Base-by-base conservation (phyloP, 2,329 filamentous ascomycete species). In the Botryotinia globosa region DNA sequence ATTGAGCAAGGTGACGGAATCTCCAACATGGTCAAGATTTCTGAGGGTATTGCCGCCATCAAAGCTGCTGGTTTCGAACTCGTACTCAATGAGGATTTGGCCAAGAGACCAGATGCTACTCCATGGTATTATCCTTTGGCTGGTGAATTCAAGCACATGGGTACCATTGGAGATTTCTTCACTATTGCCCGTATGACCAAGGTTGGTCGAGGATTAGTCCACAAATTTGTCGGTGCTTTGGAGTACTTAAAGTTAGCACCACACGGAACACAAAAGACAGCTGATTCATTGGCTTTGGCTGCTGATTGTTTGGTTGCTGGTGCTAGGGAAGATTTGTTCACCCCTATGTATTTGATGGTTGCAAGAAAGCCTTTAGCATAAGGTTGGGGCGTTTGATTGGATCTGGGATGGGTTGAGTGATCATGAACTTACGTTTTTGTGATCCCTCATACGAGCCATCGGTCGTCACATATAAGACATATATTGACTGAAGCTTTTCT, bases 1-100 rank as follows among this genome's bases (percentile, higher is more conserved):
- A 99, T 99, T 77, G 96, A 99, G 86, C 91, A 94, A 81, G 96
- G 96, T 80, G 92, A 98, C 80, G 96, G 96, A 78, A 98, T 99
- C 82, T 94, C 94, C 80, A 98, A 98, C 86, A 98, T 99, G 94
- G 93, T 96, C 83, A 92, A 89, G 82, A 87, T 97, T 73, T 89
- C 90, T 0, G 94, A 97, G 77, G 95, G 90, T 51, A 81, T 97
- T 22, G 86, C 87, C 67, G 95, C 96, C 73, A 94, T 99, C 84
- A 90, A 94, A 84, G 88, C 90, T 58, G 94, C 94, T 22, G 96
- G 95, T 42, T 98, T 98, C 81, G 89, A 94, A 78, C 83, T 98
- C 74, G 85, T 94, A 78, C 87, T 91, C 82, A 86, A 96, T 81
- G 94, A 98, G 84, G 95, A 99, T 84, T 83, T 99, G 75, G 94